phyloP scores from a whole-genome alignment of 2,329 filamentous ascomycete species.

The Aspergillus fructus region DNA sequence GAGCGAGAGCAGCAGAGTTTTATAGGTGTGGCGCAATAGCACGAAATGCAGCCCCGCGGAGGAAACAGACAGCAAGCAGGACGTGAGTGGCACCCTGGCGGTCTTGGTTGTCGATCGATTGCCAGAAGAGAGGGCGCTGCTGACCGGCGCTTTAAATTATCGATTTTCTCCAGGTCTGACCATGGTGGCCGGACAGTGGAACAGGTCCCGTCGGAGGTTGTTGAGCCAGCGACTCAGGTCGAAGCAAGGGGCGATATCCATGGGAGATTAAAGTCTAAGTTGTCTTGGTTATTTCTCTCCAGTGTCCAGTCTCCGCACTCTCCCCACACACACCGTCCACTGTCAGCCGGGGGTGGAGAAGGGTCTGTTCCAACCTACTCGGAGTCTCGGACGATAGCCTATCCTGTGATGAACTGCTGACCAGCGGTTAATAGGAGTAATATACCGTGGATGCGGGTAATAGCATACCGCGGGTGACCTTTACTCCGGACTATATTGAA shows the following conservation, averaged over 20 bases:
- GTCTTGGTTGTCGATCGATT: background rate
- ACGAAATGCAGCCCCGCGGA: background rate
- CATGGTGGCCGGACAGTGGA: no score
- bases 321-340: background rate
- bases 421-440: background rate
- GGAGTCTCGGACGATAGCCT: background rate
- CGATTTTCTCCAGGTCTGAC: background rate
- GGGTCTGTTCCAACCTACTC: background rate
- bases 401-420: background rate
- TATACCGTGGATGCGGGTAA: background rate
- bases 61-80: background rate
- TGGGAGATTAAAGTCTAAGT: no score
- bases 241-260: background rate
- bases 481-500: no score
- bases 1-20: background rate
- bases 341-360: background rate
- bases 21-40: constrained; percentile 1
- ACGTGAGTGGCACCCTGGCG: background rate
- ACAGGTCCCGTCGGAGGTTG: no score
- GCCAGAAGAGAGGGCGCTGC: background rate
- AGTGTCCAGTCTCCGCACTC: background rate
- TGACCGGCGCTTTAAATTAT: background rate
- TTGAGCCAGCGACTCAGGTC: background rate
- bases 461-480: no score
- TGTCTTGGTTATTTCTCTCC: background rate